Conservation (phyloP, 345 rosid species). For the Cochlearia excelsa region DNA sequence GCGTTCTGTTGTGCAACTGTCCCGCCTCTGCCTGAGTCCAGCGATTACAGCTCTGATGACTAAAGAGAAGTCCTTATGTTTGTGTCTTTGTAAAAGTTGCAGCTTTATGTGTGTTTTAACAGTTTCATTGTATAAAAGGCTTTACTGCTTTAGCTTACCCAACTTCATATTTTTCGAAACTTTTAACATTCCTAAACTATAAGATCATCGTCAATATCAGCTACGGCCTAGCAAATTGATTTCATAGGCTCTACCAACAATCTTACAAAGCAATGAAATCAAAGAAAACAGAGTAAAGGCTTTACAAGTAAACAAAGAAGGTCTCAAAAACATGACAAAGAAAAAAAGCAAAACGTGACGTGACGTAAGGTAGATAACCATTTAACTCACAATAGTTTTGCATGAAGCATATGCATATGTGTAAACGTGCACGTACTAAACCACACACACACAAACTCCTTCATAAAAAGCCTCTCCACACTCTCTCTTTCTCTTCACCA, state of each 20-base stretch:
- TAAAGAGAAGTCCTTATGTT: slow-evolving; percentile 28
- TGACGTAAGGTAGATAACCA: slow-evolving; percentile 13
- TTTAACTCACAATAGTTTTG: slow-evolving; percentile 30
- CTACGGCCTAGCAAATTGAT: background rate
- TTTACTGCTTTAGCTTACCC: no score
- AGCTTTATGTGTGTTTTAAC: slow-evolving; percentile 5
- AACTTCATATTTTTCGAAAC: no score
- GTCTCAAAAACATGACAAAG: slow-evolving; percentile 27
- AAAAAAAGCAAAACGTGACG: slow-evolving; percentile 22
- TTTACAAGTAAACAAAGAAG: slow-evolving; percentile 22
- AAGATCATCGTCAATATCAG: no score
- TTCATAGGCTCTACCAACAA: background rate
- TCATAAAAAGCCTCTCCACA: slow-evolving; percentile 19
- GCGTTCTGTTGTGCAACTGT: slow-evolving; percentile 80
- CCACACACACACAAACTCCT: slow-evolving; percentile 12
- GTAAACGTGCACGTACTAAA: slow-evolving; percentile 34
- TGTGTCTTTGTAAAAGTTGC: slow-evolving; percentile 25
- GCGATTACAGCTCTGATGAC: slow-evolving; percentile 90
- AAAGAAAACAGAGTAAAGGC: slow-evolving; percentile 9
- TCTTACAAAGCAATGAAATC: background rate
- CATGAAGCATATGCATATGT: slow-evolving; percentile 21
- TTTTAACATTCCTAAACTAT: no score
- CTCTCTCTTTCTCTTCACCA: slow-evolving; percentile 21
- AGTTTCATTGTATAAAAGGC: no score
- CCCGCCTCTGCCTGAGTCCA: slow-evolving; percentile 67